Evolutionary conservation across 345 rosid genomes (phyloP).

Genomic region (Microthlaspi erraticum): DNA sequence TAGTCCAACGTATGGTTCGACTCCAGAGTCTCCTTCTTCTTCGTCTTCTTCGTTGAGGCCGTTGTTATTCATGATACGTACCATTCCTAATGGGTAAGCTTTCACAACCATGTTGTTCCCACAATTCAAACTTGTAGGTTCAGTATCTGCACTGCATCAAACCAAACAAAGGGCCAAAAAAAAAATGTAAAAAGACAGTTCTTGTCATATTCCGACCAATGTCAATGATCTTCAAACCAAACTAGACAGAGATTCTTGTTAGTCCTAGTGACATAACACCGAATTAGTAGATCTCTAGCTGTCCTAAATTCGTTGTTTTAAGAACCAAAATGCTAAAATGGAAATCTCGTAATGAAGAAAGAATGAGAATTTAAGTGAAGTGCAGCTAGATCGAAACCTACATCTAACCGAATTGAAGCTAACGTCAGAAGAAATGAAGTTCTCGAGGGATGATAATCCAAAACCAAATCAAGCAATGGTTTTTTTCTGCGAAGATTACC

Average conservation of each 20-base stretch:
- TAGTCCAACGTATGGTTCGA: constrained; percentile 70
- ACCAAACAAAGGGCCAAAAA: not conserved
- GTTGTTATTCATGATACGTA: constrained; percentile 41
- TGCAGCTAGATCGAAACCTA: constrained; percentile 7
- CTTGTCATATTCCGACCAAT: constrained; percentile 11
- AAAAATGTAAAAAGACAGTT: not conserved
- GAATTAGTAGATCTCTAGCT: constrained; percentile 19
- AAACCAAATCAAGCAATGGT: not conserved
- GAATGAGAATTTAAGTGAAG: constrained; percentile 15
- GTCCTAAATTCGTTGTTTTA: not conserved
- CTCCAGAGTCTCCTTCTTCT: constrained; percentile 54
- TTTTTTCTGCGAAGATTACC: constrained; percentile 48
- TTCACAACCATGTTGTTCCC: constrained; percentile 56
- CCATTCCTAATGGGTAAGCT: constrained; percentile 62
- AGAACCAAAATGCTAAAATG: not conserved
- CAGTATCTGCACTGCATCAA: constrained; percentile 61
- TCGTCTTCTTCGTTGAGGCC: constrained; percentile 50
- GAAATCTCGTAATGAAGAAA: constrained; percentile 9
- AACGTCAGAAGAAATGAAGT: constrained; percentile 4
- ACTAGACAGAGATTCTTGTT: not conserved
- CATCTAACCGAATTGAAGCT: constrained; percentile 19
- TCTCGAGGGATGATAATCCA: not conserved
- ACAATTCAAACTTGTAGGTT: constrained; percentile 43
- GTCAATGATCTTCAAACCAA: constrained; percentile 13
- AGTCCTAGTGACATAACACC: not conserved